A percentile compares a stretch with the other conserved stretches of the same genome.
Conservation (phyloP, 2,329 filamentous ascomycete species). For the Ilyonectria destructans region DNA sequence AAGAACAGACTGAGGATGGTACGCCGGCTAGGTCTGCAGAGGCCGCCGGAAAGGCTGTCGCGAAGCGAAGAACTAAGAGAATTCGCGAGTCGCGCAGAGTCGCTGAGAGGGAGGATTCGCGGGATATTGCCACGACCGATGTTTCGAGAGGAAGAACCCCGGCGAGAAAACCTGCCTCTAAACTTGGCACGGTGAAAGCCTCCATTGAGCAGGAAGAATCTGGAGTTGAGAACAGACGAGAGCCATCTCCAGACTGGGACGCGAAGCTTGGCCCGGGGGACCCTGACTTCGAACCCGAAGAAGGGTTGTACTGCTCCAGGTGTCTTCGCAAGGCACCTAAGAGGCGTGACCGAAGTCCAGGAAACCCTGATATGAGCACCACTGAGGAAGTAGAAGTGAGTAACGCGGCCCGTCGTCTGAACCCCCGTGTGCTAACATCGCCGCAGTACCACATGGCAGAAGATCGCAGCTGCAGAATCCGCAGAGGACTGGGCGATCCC, state of each 20-base stretch:
- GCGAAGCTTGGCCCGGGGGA: conserved; percentile 43
- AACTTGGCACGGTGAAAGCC: background rate
- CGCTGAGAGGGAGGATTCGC: no score
- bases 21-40: background rate
- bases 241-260: conserved; percentile 49
- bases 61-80: background rate
- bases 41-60: background rate
- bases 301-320: conserved; percentile 54
- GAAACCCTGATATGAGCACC: conserved; percentile 32
- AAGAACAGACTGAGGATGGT: background rate
- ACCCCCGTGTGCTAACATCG: conserved; percentile 9
- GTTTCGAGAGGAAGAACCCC: background rate
- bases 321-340: conserved; percentile 52
- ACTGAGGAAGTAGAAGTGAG: conserved; percentile 44
- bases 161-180: no score
- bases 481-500: conserved; percentile 39
- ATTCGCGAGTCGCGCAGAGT: no score
- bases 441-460: conserved; percentile 41
- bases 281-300: conserved; percentile 45
- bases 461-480: conserved; percentile 48
- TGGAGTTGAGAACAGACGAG: conserved; percentile 6
- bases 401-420: background rate
- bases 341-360: conserved; percentile 39
- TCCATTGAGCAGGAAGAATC: background rate
- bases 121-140: no score